These are phyloP conservation scores for Hanseniaspora clermontiae DNA, from an alignment of 805 yeast species.

Conservation along the genomic window DNA sequence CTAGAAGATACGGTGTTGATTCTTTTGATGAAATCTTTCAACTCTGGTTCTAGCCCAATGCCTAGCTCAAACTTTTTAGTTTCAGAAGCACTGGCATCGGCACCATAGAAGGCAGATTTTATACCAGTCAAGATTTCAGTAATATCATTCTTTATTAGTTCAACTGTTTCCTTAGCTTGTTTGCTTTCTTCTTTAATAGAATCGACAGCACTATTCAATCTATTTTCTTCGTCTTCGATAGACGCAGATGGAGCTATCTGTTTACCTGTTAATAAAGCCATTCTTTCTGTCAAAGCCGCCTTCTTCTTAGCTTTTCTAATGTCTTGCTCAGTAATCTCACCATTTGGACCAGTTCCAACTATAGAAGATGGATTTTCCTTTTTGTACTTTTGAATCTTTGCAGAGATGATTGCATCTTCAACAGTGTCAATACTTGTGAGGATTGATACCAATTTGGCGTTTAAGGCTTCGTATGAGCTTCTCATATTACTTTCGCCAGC, in stretches of 20 bases:
- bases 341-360: conserved; percentile 77
- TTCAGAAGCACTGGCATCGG: conserved; percentile 35
- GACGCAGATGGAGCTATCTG: conserved; percentile 33
- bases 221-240: conserved; percentile 27
- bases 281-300: conserved; percentile 66
- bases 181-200: conserved; percentile 42
- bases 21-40: conserved; percentile 45
- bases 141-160: conserved; percentile 62
- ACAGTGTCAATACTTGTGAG: conserved; percentile 49
- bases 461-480: conserved; percentile 45
- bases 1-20: background rate
- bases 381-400: conserved; percentile 54
- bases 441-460: conserved; percentile 61
- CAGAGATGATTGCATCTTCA: conserved; percentile 54
- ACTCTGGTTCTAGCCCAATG: conserved; percentile 58
- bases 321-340: conserved; percentile 73
- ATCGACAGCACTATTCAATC: conserved; percentile 39
- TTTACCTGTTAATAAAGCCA: conserved; percentile 88
- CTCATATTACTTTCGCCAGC: conserved; percentile 33
- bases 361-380: conserved; percentile 57
- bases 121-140: conserved; percentile 41
- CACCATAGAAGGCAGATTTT: conserved; percentile 24
- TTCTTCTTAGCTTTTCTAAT: conserved; percentile 67
- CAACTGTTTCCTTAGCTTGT: conserved; percentile 46
- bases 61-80: conserved; percentile 72